phyloP scores from a whole-genome alignment of 2,329 filamentous ascomycete species.

The Aphanoascus verrucosus region DNA sequence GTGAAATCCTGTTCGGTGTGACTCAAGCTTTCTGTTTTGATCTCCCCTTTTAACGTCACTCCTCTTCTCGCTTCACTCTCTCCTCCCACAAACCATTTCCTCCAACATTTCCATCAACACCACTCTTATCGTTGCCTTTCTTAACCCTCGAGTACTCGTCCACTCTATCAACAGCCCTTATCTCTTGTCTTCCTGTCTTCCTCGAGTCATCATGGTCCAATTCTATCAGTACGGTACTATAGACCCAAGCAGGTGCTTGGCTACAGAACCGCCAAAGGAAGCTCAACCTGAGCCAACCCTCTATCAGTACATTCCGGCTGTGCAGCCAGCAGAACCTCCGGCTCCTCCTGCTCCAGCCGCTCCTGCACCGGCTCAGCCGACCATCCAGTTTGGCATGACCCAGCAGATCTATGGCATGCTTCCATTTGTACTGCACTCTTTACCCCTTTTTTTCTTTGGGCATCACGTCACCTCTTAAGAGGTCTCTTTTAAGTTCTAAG shows the following conservation, averaged over 20 bases:
- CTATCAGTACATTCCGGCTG: conserved; percentile 14
- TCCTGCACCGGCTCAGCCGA: neutral
- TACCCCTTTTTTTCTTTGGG: neutral
- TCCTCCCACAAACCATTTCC: neutral
- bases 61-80: neutral
- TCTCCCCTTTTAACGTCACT: neutral
- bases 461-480: neutral
- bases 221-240: conserved; percentile 16
- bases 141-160: neutral
- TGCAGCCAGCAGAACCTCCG: conserved; percentile 9
- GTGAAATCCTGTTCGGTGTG: neutral
- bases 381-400: conserved; percentile 10
- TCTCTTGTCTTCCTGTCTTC: neutral
- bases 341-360: conserved; percentile 4
- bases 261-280: neutral
- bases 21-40: conserved; percentile 1
- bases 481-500: neutral
- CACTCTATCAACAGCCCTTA: neutral
- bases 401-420: conserved; percentile 11
- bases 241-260: conserved; percentile 7
- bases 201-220: conserved; percentile 7
- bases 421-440: conserved; percentile 11
- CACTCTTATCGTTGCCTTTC: neutral
- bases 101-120: neutral
- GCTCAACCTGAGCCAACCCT: conserved; percentile 12